Conservation (phyloP, 331 rosid genomes). For the Pyracantha coccinea region DNA sequence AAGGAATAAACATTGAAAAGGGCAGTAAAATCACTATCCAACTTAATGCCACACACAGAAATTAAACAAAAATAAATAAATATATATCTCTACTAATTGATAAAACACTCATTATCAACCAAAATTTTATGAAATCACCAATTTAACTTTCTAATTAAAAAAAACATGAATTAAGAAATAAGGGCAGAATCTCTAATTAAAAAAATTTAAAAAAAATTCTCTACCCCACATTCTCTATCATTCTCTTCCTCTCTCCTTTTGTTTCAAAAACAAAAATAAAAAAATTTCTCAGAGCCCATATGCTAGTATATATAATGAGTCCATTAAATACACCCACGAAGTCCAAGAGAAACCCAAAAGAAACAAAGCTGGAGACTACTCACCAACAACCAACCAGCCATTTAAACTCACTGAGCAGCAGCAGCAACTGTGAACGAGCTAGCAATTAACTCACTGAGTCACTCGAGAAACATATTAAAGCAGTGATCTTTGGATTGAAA, state of each 20-base stretch:
- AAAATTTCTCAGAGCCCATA: no score
- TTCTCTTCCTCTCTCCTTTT: no score
- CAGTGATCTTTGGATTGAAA: background rate
- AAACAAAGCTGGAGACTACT: slow-evolving; percentile 14
- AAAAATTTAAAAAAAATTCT: no score
- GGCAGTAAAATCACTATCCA: slow-evolving; percentile 46
- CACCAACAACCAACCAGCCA: slow-evolving; percentile 27
- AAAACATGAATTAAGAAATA: no score
- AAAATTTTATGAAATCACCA: no score
- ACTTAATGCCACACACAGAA: slow-evolving; percentile 5
- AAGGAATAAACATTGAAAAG: slow-evolving; percentile 56
- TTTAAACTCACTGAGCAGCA: slow-evolving; percentile 1
- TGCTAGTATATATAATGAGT: slow-evolving; percentile 1
- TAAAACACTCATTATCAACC: no score
- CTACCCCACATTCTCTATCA: no score
- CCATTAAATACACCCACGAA: slow-evolving; percentile 12
- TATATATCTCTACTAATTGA: no score
- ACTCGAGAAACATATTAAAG: background rate
- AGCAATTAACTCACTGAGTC: background rate
- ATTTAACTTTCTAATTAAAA: no score
- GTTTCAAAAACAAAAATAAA: no score
- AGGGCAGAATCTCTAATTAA: no score
- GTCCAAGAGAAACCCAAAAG: slow-evolving; percentile 16
- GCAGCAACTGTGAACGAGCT: background rate
- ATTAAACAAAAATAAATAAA: background rate